These are phyloP conservation scores for Termitomyces sp. DNA, from an alignment of 768 basidiomycete species.

Conservation along the genomic window DNA sequence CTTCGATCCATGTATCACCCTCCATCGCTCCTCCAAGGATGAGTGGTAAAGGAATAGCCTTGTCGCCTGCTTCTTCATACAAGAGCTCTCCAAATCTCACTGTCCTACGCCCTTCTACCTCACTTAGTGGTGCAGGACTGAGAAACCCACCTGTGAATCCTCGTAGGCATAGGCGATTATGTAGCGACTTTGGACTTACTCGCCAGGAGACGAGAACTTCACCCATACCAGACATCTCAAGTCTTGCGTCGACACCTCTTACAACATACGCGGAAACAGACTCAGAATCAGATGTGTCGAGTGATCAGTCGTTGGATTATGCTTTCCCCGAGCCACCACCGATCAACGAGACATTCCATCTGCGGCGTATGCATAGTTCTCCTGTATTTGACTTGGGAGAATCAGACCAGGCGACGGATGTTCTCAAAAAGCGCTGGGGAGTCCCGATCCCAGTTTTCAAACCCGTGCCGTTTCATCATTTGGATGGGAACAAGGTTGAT, in stretches of 20 bases:
- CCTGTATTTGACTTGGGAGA: constrained; percentile 31
- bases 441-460: background rate
- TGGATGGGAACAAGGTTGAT: background rate
- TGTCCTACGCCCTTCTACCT: background rate
- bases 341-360: constrained; percentile 25
- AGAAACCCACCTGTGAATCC: constrained; percentile 20
- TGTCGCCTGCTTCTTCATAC: constrained; percentile 2
- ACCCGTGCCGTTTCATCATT: background rate
- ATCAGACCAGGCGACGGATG: constrained; percentile 17
- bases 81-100: background rate
- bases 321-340: constrained; percentile 39
- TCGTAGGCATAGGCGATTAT: constrained; percentile 23
- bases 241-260: constrained; percentile 22
- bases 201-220: constrained; percentile 7
- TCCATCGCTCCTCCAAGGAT: constrained; percentile 4
- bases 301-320: constrained; percentile 30
- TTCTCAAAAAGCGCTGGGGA: constrained; percentile 18
- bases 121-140: background rate
- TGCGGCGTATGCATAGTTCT: constrained; percentile 39
- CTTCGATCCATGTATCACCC: constrained; percentile 4
- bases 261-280: constrained; percentile 22
- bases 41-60: background rate
- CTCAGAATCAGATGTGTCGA: constrained; percentile 28
- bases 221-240: constrained; percentile 10
- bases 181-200: constrained; percentile 24